These are phyloP conservation scores for Rhizophagus sp. DNA, from an alignment of 192 early-diverging fungal species.

Conservation along the genomic window DNA sequence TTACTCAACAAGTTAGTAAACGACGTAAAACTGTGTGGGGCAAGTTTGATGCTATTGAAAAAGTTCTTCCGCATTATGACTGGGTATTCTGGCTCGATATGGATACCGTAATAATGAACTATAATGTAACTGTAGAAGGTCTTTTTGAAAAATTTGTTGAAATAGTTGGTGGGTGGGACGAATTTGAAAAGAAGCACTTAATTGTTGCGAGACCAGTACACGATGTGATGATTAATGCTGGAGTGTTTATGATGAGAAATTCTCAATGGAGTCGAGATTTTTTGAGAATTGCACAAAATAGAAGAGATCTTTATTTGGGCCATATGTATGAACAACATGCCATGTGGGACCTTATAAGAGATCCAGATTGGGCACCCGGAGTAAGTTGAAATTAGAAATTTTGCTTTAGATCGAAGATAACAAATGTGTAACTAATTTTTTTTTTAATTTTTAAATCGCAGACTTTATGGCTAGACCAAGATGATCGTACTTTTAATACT, in stretches of 20 bases:
- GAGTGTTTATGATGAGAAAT: slow-evolving; percentile 61
- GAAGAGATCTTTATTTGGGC: slow-evolving; percentile 39
- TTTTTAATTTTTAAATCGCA: slow-evolving; percentile 7
- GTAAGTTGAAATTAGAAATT: slow-evolving; percentile 28
- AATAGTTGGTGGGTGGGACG: slow-evolving; percentile 22
- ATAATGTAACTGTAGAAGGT: slow-evolving; percentile 40
- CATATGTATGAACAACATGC: slow-evolving; percentile 55
- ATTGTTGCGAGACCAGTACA: slow-evolving; percentile 47
- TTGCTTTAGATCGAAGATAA: not conserved
- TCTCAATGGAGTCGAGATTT: slow-evolving; percentile 51
- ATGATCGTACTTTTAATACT: slow-evolving; percentile 61
- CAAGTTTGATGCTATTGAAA: slow-evolving; percentile 57
- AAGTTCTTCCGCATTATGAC: slow-evolving; percentile 57
- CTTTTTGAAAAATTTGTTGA: slow-evolving; percentile 44
- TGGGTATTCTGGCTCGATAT: slow-evolving; percentile 68
- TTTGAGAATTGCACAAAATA: slow-evolving; percentile 45
- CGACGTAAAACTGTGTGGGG: slow-evolving; percentile 62
- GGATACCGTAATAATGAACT: slow-evolving; percentile 58
- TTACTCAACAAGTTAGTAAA: slow-evolving; percentile 48
- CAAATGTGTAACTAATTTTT: too few relatives aligned
- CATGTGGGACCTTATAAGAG: slow-evolving; percentile 56
- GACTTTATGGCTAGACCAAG: slow-evolving; percentile 41
- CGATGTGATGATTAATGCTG: slow-evolving; percentile 60
- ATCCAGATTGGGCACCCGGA: slow-evolving; percentile 36
- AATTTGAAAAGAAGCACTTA: slow-evolving; percentile 47